Evolutionary conservation across 2,329 filamentous ascomycete species (phyloP), one percentile per base, ranked within the genome.

Genomic region (Sphaerulina musiva): DNA sequence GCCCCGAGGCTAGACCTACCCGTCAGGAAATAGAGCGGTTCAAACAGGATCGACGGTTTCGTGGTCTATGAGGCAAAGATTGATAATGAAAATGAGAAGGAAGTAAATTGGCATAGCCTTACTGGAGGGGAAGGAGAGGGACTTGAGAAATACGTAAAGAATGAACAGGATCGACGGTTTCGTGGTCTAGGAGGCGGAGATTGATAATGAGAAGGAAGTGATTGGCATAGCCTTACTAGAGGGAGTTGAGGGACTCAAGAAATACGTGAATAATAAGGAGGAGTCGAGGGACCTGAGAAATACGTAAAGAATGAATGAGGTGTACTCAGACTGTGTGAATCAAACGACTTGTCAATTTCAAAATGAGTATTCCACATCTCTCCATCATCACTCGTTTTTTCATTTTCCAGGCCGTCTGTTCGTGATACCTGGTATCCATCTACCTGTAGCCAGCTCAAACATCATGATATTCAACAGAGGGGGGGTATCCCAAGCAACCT

Each of bases 1-100:
- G 74, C 0, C 68, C 71, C 9, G 72, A 70, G 14, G 64, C 58
- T 8, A 65, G 74, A 26, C 74, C 79, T 3, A 80, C 77, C 0
- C 64, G 63, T 3, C 54, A 71, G 53, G 75, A 78, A 57, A 34
- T 63, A 7, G 51, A 62, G 10, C 62, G 53, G 10, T 65, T 60
- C 29, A 48, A 59, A 8, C 59, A 64, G 12, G 59, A 66, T 48
- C 62, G 60, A 57, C 48, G 46, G 9, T 50, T 64, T 40, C 48
- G 58, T 14, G 58, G 59, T 14, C 48, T 31, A 29, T 20, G 32
- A 14, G 20, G 20, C 20, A 20, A 20, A 20, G 20, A 20, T 20
- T 20, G 20, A 20, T 2, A 20, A 20, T 4, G 20, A 20, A 4
- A 20, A 20, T 0, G 20, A 2, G 20, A 20, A 20, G 20, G 20